phyloP scores from a whole-genome alignment of 2,329 filamentous ascomycete genomes.

The Paraphoma sp. region DNA sequence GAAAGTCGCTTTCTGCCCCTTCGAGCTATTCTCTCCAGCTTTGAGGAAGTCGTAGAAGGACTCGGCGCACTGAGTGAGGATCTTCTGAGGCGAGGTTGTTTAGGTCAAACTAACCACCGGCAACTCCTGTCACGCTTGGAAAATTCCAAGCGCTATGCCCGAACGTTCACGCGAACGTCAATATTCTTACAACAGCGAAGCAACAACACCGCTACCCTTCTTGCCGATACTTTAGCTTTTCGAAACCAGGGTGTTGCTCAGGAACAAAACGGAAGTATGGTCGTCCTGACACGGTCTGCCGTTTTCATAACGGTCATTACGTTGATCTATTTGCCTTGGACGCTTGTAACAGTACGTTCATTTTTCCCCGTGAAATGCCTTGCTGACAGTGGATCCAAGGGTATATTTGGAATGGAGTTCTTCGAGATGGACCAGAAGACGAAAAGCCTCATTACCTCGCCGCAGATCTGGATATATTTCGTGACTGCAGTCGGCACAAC shows the following conservation, averaged over 20 bases:
- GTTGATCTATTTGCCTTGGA: conserved; percentile 18
- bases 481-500: conserved; percentile 23
- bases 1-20: conserved; percentile 28
- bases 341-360: conserved; percentile 9
- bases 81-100: neutral
- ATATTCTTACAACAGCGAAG: conserved; percentile 6
- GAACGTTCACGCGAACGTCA: conserved; percentile 1
- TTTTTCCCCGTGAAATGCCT: neutral
- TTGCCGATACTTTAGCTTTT: conserved; percentile 10
- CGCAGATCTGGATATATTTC: conserved; percentile 14
- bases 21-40: conserved; percentile 17
- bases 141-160: conserved; percentile 4
- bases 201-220: conserved; percentile 1
- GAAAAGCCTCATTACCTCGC: neutral
- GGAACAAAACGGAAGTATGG: conserved; percentile 14
- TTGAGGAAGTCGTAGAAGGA: neutral
- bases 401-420: conserved; percentile 20
- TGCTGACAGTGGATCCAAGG: conserved; percentile 23
- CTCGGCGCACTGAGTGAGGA: neutral
- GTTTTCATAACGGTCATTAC: conserved; percentile 23
- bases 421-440: conserved; percentile 7
- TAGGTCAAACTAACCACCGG: neutral
- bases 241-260: conserved; percentile 13
- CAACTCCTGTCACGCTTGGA: conserved; percentile 11
- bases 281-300: conserved; percentile 14